Base-by-base conservation (phyloP, 1,284 basidiomycete genomes). In the Xerocomus amazonicus region DNA sequence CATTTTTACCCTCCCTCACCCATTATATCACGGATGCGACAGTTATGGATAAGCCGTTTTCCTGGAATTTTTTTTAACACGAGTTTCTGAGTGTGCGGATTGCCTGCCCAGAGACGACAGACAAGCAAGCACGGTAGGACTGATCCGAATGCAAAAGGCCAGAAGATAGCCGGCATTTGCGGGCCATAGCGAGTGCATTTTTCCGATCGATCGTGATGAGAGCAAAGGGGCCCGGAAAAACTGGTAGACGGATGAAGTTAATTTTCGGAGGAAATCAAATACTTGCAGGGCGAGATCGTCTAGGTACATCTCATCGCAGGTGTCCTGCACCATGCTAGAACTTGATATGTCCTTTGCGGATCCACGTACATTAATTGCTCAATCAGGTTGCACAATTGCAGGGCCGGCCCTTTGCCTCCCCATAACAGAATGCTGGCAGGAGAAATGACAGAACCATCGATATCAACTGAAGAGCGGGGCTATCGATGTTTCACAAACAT, bases 21-120 rank as follows among this genome's bases (percentile, higher is more conserved):
- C 37, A 33, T 56, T 50, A 52, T 52, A 43, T 50, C 52, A 53
- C 43, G 52, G 51, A 42, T 48, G 41, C 53, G 35, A 50, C 52
- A 48, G 33, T 53, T 57, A 54, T 9, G 35, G 52, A 41, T 54
- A 48, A 49, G 37, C 32, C 42, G n/a, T 16, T 13, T 42, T 48
- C 38, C 45, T 47, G 45, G 36, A 51, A 44, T 33, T 40, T 37
- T 40, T 37, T 44, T 49, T 8, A 3, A 26, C 29, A 39, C 37
- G 41, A 39, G 39, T 43, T 34, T 19, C 23, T 19, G 45, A 40
- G 16, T 45, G 13, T 26, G 45, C 14, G 14, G 16, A 32, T 27
- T 8, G 8, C 12, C 29, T 13, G 10, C 12, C 10, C 35, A 26
- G 48, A 33, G 31, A 39, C 34, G 19, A 23, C 6, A 27, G 16